Evolutionary conservation across 1,139 yeast species (phyloP).

Genomic region (Pichia sp.): DNA sequence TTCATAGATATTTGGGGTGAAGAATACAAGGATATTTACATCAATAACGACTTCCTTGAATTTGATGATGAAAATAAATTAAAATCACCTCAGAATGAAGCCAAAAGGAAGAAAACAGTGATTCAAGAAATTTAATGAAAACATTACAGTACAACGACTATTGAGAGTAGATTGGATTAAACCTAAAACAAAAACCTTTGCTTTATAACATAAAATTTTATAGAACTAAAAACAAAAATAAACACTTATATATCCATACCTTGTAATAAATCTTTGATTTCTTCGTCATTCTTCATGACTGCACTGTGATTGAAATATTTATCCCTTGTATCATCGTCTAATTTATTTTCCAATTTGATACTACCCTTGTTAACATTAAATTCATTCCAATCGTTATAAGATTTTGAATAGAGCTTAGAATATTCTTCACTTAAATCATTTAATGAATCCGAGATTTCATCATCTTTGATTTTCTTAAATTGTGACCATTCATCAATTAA

Average conservation of each 20-base stretch:
- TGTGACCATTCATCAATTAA: conserved; percentile 71
- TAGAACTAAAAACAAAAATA: neutral
- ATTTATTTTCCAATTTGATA: conserved; percentile 5
- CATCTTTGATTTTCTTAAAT: conserved; percentile 78
- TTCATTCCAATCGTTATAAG: conserved; percentile 69
- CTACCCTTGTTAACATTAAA: conserved; percentile 27
- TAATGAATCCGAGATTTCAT: conserved; percentile 72
- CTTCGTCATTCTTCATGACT: conserved; percentile 28
- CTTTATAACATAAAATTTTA: neutral
- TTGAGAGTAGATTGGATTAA: too few relatives aligned
- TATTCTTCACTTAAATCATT: conserved; percentile 72
- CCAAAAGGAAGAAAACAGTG: conserved; percentile 4
- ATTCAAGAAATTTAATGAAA: too few relatives aligned
- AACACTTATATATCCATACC: neutral
- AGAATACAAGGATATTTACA: conserved; percentile 36
- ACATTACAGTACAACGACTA: too few relatives aligned
- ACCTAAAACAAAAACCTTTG: too few relatives aligned
- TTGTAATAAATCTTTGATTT: conserved; percentile 17
- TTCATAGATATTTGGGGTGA: conserved; percentile 52
- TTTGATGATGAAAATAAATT: conserved; percentile 23
- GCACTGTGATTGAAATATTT: conserved; percentile 26
- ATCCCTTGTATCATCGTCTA: conserved; percentile 2
- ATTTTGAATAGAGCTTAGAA: conserved; percentile 68
- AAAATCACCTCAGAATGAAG: neutral
- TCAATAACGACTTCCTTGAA: conserved; percentile 24